These are phyloP conservation scores for Pythium apleroticum DNA, from an alignment of 352 stramenopile genomes.

Conservation along the genomic window DNA sequence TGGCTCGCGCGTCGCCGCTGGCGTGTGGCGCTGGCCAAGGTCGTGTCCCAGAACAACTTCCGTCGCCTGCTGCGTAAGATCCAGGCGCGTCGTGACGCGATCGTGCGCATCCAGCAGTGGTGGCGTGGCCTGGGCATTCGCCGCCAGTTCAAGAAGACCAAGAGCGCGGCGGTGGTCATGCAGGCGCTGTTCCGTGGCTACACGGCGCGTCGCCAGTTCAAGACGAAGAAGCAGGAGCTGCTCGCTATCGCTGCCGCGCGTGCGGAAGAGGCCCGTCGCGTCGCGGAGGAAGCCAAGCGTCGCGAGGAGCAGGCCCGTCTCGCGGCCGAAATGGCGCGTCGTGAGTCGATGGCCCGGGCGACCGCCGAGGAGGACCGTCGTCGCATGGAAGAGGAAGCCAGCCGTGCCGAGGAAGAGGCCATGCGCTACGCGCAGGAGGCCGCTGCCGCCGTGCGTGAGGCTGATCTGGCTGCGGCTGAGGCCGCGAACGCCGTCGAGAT, in stretches of 20 bases:
- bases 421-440: conserved; percentile 57
- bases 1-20: conserved; percentile 73
- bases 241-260: conserved; percentile 72
- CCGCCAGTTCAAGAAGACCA: conserved; percentile 83
- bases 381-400: conserved; percentile 71
- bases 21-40: conserved; percentile 68
- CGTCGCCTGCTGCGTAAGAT: conserved; percentile 54
- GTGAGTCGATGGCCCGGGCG: conserved; percentile 56
- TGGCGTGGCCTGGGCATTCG: conserved; percentile 75
- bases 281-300: conserved; percentile 83
- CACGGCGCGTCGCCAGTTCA: conserved; percentile 68
- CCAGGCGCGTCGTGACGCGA: conserved; percentile 57
- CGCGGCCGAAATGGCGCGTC: conserved; percentile 53
- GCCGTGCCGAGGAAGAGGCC: conserved; percentile 59
- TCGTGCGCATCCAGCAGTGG: conserved; percentile 81
- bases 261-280: conserved; percentile 66
- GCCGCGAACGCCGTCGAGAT: conserved; percentile 74
- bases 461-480: conserved; percentile 67
- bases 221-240: conserved; percentile 86
- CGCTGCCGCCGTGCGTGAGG: conserved; percentile 56
- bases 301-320: conserved; percentile 68
- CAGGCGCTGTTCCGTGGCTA: conserved; percentile 82
- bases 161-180: conserved; percentile 64
- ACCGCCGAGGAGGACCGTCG: conserved; percentile 58
- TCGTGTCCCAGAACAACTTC: conserved; percentile 60